Evolutionary conservation across 2,329 filamentous ascomycete genomes (phyloP), one percentile per base, ranked within the genome.

Genomic region (Elsinoe perseae): DNA sequence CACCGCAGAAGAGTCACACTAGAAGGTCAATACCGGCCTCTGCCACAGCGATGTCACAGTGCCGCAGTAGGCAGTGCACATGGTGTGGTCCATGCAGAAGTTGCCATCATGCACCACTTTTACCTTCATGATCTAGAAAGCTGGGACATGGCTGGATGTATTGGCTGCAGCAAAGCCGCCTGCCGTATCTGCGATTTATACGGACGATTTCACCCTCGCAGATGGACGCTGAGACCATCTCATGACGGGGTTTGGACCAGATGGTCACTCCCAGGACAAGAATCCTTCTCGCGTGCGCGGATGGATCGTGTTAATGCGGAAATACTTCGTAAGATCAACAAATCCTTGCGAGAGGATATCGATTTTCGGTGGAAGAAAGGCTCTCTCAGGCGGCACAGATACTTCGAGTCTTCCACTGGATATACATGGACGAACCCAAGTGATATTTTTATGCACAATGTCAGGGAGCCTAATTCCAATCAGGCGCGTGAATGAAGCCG

Each of bases 31-130:
- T 27, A 12, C 18, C 30, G 30, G 8, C 42, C 7, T 44, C 42
- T 44, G 28, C 6, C n/a, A 18, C 23, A 9, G 42, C 16, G 5
- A 20, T 25, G 42, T 7, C 23, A 8, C 5, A 12, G 42, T 21
- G 20, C 6, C n/a, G 42, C 18, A 21, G 42, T 27, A 9, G 42
- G 16, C n/a, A 44, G 9, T 6, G 6, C 23, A 44, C 5, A 6
- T 9, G 20, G 20, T 18, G 23, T 44, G n/a, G 42, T 44, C 6
- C 42, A 44, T 27, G 42, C 42, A n/a, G 42, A 44, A n/a, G 42
- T 44, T 18, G 42, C 42, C 42, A 44, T 44, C n/a, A 44, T 44
- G 42, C 42, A 44, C 18, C 42, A 44, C 23, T 44, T 44, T 23
- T 44, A 44, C 42, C 7, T n/a, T 20, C n/a, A 44, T n/a, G 42